phyloP scores from a whole-genome alignment of 345 rosid species.

The Populus ilicifolia region DNA sequence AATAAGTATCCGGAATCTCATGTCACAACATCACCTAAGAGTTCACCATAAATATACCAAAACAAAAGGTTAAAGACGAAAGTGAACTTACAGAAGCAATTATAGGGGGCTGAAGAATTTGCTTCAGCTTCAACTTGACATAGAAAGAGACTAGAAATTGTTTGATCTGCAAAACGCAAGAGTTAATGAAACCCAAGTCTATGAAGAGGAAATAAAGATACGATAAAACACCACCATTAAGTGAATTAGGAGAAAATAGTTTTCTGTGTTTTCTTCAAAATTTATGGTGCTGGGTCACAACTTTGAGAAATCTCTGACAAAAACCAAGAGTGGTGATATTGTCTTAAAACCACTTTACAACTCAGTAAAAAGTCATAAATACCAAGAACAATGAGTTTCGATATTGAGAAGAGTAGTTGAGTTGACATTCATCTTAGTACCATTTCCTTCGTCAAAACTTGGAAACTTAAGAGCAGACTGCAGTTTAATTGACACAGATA shows the following conservation, averaged over 20 bases:
- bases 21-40: neutral
- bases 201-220: neutral
- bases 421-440: neutral
- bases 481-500: neutral
- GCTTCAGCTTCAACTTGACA: conserved; percentile 91
- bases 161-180: conserved; percentile 50
- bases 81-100: conserved; percentile 78
- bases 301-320: neutral
- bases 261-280: neutral
- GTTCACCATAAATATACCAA: neutral
- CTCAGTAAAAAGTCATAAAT: neutral
- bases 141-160: conserved; percentile 48
- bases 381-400: neutral
- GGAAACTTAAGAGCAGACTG: neutral
- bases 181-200: conserved; percentile 2
- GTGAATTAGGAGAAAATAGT: neutral
- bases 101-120: conserved; percentile 88
- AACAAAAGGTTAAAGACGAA: neutral
- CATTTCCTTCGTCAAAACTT: neutral
- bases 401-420: neutral
- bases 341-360: neutral
- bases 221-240: neutral
- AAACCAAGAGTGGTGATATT: neutral
- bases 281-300: neutral
- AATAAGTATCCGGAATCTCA: neutral